Conservation (phyloP, 2,329 filamentous ascomycete species). For the Trichoderma pleuroti region DNA sequence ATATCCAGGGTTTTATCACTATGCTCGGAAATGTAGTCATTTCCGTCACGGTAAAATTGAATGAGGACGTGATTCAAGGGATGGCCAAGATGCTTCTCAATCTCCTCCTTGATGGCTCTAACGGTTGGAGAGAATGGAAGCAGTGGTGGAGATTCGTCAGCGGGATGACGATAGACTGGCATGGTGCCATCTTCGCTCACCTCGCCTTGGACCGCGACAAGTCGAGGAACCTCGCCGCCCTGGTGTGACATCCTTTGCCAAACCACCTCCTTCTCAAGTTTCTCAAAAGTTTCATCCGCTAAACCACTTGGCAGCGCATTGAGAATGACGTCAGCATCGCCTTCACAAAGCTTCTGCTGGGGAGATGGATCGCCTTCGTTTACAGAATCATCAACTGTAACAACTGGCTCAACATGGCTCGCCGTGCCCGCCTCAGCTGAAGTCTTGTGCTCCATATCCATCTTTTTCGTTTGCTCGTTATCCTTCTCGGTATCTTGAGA, state of each 20-base stretch:
- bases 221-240: constrained; percentile 83
- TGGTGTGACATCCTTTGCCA: constrained; percentile 95
- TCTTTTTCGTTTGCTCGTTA: constrained; percentile 15
- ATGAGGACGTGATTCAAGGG: constrained; percentile 87
- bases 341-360: constrained; percentile 65
- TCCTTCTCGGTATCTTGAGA: not conserved
- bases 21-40: constrained; percentile 93
- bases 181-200: constrained; percentile 66
- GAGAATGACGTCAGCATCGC: constrained; percentile 72
- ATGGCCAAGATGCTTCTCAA: constrained; percentile 73
- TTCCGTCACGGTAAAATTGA: constrained; percentile 84
- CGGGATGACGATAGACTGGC: constrained; percentile 92
- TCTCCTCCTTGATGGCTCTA: constrained; percentile 60
- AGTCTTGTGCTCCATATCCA: constrained; percentile 23
- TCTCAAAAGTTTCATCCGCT: constrained; percentile 61
- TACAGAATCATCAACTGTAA: not conserved
- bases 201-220: constrained; percentile 84
- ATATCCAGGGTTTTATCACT: constrained; percentile 97
- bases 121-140: constrained; percentile 73
- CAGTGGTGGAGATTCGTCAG: constrained; percentile 79
- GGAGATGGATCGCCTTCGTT: not conserved
- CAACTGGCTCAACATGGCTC: not conserved
- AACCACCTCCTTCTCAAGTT: constrained; percentile 67
- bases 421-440: constrained; percentile 5
- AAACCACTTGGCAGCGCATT: constrained; percentile 61